phyloP scores from a whole-genome alignment of 306 rosid species.

The Vigna unguiculata region DNA sequence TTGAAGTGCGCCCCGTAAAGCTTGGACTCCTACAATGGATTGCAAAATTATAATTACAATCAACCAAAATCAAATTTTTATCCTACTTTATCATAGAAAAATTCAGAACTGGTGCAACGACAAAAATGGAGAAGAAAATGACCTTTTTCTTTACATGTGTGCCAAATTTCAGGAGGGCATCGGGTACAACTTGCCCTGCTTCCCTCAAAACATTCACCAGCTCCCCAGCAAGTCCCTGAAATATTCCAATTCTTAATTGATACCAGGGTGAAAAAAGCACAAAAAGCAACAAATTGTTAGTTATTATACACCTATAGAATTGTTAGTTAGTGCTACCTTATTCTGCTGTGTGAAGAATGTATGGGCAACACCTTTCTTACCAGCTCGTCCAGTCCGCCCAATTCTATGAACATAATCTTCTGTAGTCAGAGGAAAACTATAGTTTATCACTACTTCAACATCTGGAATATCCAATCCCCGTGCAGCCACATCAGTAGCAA shows the following conservation, averaged over 20 bases:
- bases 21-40: slow-evolving; percentile 78
- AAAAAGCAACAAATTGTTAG: not conserved
- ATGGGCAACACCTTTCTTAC: slow-evolving; percentile 96
- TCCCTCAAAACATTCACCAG: slow-evolving; percentile 95
- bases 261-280: not conserved
- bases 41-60: slow-evolving; percentile 20
- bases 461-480: slow-evolving; percentile 98
- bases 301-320: too few relatives aligned
- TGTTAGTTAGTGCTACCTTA: slow-evolving; percentile 57
- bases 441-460: slow-evolving; percentile 95
- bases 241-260: slow-evolving; percentile 27
- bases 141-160: slow-evolving; percentile 98
- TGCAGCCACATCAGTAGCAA: slow-evolving; percentile 99
- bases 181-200: slow-evolving; percentile 86
- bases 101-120: not conserved
- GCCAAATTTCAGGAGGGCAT: slow-evolving; percentile 78
- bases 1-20: slow-evolving; percentile 92
- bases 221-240: slow-evolving; percentile 98
- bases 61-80: slow-evolving; percentile 30
- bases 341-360: slow-evolving; percentile 86
- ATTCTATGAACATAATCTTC: slow-evolving; percentile 98
- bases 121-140: slow-evolving; percentile 36
- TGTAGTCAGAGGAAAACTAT: slow-evolving; percentile 90
- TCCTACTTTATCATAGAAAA: slow-evolving; percentile 10
- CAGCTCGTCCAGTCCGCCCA: slow-evolving; percentile 98